Conservation (phyloP, 2,329 filamentous ascomycete species). For the Lachnellula subtilissima region DNA sequence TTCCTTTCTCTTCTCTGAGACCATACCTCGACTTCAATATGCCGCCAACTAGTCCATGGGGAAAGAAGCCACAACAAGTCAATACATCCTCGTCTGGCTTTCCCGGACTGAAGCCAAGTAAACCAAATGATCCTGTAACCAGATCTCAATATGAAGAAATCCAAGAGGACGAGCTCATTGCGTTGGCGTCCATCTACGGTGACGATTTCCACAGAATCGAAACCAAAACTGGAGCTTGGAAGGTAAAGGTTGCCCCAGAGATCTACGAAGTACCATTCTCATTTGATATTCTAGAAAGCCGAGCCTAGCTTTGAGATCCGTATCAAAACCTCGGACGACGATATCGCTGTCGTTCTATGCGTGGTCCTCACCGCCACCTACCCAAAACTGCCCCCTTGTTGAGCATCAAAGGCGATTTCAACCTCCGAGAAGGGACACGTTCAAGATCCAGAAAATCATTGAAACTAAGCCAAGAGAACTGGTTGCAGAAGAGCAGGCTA, state of each 20-base stretch:
- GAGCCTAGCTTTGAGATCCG: conserved; percentile 79
- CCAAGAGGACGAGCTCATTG: conserved; percentile 84
- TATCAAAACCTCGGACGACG: conserved; percentile 67
- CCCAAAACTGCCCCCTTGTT: conserved; percentile 74
- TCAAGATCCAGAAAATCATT: conserved; percentile 62
- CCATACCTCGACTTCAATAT: conserved; percentile 20
- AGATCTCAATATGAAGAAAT: conserved; percentile 72
- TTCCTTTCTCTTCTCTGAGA: conserved; percentile 6
- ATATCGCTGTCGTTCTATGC: conserved; percentile 65
- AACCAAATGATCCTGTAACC: conserved; percentile 32
- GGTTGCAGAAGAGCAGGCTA: conserved; percentile 49
- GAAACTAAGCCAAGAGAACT: conserved; percentile 51
- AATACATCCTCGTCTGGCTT: conserved; percentile 28
- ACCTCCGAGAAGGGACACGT: conserved; percentile 64
- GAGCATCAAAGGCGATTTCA: conserved; percentile 58
- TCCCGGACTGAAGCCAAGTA: conserved; percentile 20
- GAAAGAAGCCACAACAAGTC: conserved; percentile 33
- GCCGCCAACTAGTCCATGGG: conserved; percentile 32
- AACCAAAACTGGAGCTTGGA: conserved; percentile 71
- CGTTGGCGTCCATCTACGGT: conserved; percentile 79
- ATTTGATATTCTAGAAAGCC: conserved; percentile 53
- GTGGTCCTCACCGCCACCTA: conserved; percentile 87
- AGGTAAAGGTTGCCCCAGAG: conserved; percentile 49
- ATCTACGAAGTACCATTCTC: background rate
- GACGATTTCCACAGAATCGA: conserved; percentile 79